These are phyloP conservation scores for Saraca asoca DNA, from an alignment of 331 rosid genomes.

Conservation along the genomic window DNA sequence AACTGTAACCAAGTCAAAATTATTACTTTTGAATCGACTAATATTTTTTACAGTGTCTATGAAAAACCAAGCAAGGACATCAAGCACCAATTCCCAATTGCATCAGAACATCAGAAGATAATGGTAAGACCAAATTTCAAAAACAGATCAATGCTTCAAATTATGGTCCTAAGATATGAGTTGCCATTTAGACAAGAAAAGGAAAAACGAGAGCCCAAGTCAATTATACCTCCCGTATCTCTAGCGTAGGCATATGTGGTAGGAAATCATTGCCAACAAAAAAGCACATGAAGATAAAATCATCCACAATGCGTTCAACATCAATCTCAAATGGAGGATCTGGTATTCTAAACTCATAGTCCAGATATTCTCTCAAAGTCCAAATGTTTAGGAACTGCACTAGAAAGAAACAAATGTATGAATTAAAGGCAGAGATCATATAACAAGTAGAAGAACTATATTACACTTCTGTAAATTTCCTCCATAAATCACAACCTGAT, in stretches of 20 bases:
- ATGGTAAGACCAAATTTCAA: slow-evolving; percentile 15
- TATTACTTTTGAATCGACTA: neutral
- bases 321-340: slow-evolving; percentile 68
- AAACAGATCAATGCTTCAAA: neutral
- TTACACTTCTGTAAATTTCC: slow-evolving; percentile 2
- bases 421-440: slow-evolving; percentile 8
- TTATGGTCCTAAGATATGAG: neutral
- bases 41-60: neutral
- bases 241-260: slow-evolving; percentile 97
- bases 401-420: slow-evolving; percentile 12
- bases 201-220: slow-evolving; percentile 9
- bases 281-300: slow-evolving; percentile 91
- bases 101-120: neutral
- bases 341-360: slow-evolving; percentile 77
- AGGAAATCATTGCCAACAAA: slow-evolving; percentile 97
- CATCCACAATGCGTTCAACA: slow-evolving; percentile 87
- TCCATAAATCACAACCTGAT: slow-evolving; percentile 58
- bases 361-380: slow-evolving; percentile 95
- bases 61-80: neutral
- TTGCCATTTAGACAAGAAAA: slow-evolving; percentile 6
- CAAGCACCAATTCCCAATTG: neutral
- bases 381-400: slow-evolving; percentile 91
- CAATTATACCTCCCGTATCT: slow-evolving; percentile 84
- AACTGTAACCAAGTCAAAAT: slow-evolving; percentile 3
- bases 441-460: neutral